Conservation (phyloP, 2,329 filamentous ascomycete species). For the Sporothrix inflata region DNA sequence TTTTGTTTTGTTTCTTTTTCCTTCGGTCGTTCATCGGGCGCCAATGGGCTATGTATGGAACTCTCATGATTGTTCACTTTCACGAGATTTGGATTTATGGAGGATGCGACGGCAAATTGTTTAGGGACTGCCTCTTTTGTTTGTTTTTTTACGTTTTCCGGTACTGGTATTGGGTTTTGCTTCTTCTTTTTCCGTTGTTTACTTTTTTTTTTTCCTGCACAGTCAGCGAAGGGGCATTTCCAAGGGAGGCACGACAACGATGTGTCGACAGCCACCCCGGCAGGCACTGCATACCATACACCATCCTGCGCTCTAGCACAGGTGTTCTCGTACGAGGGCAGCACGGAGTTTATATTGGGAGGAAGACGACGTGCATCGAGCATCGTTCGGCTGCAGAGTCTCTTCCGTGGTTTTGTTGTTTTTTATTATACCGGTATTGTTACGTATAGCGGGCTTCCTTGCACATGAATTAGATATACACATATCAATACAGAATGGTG, state of each 20-base stretch:
- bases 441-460: not conserved
- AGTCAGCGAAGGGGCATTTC: constrained; percentile 9
- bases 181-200: not conserved
- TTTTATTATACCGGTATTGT: not conserved
- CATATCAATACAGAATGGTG: constrained; percentile 16
- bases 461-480: not conserved
- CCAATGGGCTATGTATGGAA: not conserved
- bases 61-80: not conserved
- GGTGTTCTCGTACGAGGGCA: not conserved
- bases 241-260: not conserved
- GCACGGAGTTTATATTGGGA: constrained; percentile 1
- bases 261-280: constrained; percentile 8
- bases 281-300: constrained; percentile 7
- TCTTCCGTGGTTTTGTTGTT: constrained; percentile 6
- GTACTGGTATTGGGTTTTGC: not conserved
- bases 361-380: not conserved
- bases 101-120: not conserved
- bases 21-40: not conserved
- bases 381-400: not conserved
- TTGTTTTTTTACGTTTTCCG: not conserved
- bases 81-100: constrained; percentile 15
- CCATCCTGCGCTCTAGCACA: not conserved
- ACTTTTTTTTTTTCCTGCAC: not conserved
- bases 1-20: not conserved
- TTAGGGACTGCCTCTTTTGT: not conserved